These are phyloP conservation scores for Ascocoryne sarcoides DNA, from an alignment of 2,329 filamentous ascomycete species.

Conservation along the genomic window DNA sequence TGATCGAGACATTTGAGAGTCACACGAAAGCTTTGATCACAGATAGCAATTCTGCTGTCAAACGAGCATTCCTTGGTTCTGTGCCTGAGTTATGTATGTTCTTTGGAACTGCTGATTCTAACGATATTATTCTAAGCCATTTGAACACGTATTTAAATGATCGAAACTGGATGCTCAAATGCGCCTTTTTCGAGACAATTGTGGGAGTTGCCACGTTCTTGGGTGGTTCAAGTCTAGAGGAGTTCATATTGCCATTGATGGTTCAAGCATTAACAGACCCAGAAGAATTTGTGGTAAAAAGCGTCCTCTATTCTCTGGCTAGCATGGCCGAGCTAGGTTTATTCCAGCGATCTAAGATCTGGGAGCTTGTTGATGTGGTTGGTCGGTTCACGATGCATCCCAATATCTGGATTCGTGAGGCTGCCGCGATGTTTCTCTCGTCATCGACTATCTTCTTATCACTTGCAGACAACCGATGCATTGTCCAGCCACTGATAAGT, in stretches of 20 bases:
- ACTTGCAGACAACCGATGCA: conserved; percentile 72
- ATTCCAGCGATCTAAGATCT: conserved; percentile 73
- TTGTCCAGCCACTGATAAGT: conserved; percentile 69
- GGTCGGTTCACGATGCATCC: conserved; percentile 86
- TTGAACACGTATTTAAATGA: conserved; percentile 97
- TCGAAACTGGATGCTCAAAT: conserved; percentile 91
- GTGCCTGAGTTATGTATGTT: conserved; percentile 91
- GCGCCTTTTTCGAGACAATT: conserved; percentile 91
- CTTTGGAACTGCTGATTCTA: conserved; percentile 83
- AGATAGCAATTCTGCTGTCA: conserved; percentile 75
- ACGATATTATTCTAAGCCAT: conserved; percentile 93
- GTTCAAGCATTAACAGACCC: conserved; percentile 86
- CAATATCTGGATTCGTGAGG: conserved; percentile 90
- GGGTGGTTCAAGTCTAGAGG: conserved; percentile 80
- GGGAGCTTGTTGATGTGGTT: conserved; percentile 79
- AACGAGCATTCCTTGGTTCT: conserved; percentile 82
- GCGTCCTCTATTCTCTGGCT: conserved; percentile 77
- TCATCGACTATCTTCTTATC: conserved; percentile 68
- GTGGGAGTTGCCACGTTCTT: conserved; percentile 88
- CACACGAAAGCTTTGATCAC: conserved; percentile 88
- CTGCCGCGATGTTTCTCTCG: conserved; percentile 74
- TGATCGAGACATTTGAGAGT: conserved; percentile 74
- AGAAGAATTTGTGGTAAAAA: conserved; percentile 90
- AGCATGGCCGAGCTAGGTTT: conserved; percentile 83
- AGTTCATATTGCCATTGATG: conserved; percentile 94